These are phyloP conservation scores for Euphorbia tirucalli DNA, from an alignment of 345 rosid genomes.

Conservation along the genomic window DNA sequence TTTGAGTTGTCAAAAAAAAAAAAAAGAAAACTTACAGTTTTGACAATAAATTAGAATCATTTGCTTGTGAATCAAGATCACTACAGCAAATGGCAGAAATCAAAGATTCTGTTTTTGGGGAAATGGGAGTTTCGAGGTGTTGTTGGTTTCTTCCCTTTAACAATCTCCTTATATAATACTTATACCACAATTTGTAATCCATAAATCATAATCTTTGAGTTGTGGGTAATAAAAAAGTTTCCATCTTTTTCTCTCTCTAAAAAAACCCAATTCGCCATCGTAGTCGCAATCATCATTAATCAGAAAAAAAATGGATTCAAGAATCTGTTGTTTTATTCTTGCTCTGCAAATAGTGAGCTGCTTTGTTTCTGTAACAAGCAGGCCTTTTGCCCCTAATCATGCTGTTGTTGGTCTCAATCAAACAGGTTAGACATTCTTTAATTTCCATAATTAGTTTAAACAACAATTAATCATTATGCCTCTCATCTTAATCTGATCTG, in stretches of 20 bases:
- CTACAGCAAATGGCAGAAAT: constrained; percentile 19
- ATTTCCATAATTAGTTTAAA: background rate
- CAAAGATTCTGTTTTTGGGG: constrained; percentile 36
- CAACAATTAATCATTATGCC: too few species aligned
- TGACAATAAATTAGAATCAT: constrained; percentile 27
- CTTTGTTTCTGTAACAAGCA: constrained; percentile 46
- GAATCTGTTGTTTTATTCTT: constrained; percentile 31
- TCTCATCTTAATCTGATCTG: too few species aligned
- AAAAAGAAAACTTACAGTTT: background rate
- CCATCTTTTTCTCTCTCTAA: constrained; percentile 4
- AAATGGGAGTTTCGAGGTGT: constrained; percentile 31
- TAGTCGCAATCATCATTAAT: constrained; percentile 21
- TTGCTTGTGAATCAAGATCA: constrained; percentile 37
- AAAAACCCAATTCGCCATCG: too few species aligned
- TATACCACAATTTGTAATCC: constrained; percentile 19
- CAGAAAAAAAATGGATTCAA: constrained; percentile 35
- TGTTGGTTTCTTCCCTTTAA: constrained; percentile 10
- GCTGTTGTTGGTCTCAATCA: constrained; percentile 29
- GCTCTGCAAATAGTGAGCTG: constrained; percentile 40
- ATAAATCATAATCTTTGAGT: constrained; percentile 6
- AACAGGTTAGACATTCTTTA: constrained; percentile 34
- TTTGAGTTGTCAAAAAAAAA: constrained; percentile 30
- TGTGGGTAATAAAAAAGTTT: constrained; percentile 15
- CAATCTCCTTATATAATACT: background rate
- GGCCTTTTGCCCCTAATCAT: constrained; percentile 43